Percentiles rank a stretch among this genome's conserved stretches.
These are phyloP conservation scores for Gracilaria caudata DNA, from an alignment of 23 red algal species.

Conservation along the genomic window DNA sequence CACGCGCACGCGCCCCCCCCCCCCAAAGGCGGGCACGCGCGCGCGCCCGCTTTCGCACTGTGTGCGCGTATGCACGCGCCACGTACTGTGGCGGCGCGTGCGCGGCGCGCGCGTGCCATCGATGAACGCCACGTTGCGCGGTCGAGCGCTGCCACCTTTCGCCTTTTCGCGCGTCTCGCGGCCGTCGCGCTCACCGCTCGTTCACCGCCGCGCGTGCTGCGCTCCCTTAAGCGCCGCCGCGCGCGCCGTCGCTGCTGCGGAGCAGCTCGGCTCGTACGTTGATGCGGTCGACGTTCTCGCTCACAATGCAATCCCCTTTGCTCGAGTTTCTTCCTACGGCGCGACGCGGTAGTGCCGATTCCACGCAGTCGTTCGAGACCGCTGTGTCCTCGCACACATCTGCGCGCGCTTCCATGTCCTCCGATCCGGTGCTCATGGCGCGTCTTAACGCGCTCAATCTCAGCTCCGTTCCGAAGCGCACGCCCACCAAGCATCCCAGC, in stretches of 20 bases:
- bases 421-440: slow-evolving; percentile 19
- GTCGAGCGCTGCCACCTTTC: not conserved
- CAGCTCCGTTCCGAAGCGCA: not conserved
- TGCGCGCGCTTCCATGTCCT: not conserved
- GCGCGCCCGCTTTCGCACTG: not conserved
- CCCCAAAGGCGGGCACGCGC: not conserved
- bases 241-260: no score
- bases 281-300: no score
- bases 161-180: not conserved
- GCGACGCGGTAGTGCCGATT: slow-evolving; percentile 5
- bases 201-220: not conserved
- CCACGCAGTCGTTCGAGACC: slow-evolving; percentile 23
- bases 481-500: not conserved
- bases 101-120: not conserved
- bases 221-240: no score
- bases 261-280: no score
- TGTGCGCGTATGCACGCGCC: no score
- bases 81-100: no score
- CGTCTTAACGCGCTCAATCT: slow-evolving; percentile 30
- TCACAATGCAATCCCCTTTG: not conserved
- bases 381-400: not conserved
- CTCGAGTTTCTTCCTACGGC: not conserved
- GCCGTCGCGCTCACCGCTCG: not conserved
- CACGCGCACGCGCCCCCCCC: not conserved
- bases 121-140: not conserved